Evolutionary conservation across 1,284 basidiomycete genomes (phyloP), one percentile per base, ranked within the genome.

Genomic region (Acaromyces ingoldii): DNA sequence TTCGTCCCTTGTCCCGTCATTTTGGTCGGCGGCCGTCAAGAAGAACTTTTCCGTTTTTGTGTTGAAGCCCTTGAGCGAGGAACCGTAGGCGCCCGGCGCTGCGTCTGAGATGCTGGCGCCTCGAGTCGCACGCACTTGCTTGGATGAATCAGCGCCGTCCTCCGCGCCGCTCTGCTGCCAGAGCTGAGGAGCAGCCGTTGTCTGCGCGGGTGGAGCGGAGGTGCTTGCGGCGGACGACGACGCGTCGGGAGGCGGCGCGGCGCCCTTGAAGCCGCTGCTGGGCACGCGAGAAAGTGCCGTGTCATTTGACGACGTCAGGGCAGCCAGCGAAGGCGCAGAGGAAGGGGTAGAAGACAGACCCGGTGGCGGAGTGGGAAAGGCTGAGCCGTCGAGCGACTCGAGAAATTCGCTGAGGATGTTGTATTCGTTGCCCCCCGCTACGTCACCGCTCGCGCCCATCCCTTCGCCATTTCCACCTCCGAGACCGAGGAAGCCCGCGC

Each of bases 11-110:
- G 90, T 87, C 0, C 92, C 92, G 10, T 87, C 83, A 41, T 89
- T 89, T 72, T 96, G 92, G 76, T 97, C 92, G 0, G 93, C 93
- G 1, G 93, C 92, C 0, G 90, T 95, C 29, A 97, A 81, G 63
- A 96, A 81, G 77, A 95, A 97, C 38, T 82, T 83, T 73, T 97
- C 91, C 15, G 76, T 75, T 39, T 76, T 77, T 21, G 52, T 47
- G 2, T 58, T 54, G 15, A 59, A 54, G 6, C 57, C 62, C n/a
- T 53, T 51, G 0, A 70, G 38, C 6, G 58, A 54, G 7, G 58
- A 58, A 4, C 54, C 55, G 43, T 62, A 62, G 28, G 58, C 56
- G 0, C 51, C 58, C 31, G 48, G 17, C 21, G 44, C 30, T 6
- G 30, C 30, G 15, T 29, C 22, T 25, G 47, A 21, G 5, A 15